Percentiles rank a stretch among this genome's conserved stretches.
Evolutionary conservation across 768 basidiomycete species (phyloP).

Genomic region (Collybiopsis confluens): DNA sequence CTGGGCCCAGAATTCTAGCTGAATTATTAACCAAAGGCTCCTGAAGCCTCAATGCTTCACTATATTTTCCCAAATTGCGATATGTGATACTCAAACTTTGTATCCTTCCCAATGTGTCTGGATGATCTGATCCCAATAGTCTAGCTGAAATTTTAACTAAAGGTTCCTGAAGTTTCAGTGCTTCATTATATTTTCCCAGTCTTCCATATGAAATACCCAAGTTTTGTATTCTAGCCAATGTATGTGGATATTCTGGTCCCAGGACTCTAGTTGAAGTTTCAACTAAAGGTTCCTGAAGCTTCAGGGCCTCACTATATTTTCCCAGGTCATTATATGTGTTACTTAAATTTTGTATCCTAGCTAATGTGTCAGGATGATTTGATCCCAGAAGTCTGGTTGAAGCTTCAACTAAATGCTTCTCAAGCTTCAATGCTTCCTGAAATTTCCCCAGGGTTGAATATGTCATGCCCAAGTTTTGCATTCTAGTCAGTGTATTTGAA

Average conservation of each 20-base stretch:
- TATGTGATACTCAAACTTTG: neutral
- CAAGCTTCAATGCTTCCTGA: too few species aligned
- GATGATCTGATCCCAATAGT: neutral
- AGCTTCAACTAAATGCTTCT: too few species aligned
- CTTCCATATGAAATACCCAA: neutral
- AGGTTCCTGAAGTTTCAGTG: neutral
- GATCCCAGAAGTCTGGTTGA: too few species aligned
- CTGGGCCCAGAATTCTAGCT: neutral
- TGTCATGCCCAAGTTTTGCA: neutral
- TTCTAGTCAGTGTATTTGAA: neutral
- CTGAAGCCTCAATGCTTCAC: neutral
- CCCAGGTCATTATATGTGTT: neutral
- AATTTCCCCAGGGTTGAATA: too few species aligned
- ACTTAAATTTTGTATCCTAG: too few species aligned
- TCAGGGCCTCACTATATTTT: neutral
- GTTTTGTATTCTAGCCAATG: neutral
- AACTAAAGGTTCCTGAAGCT: neutral
- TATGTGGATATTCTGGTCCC: conserved; percentile 5
- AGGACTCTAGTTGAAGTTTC: neutral
- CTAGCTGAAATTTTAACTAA: neutral
- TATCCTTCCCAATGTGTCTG: neutral
- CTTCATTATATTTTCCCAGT: neutral
- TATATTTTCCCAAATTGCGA: neutral
- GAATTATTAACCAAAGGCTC: neutral
- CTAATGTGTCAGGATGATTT: too few species aligned